A percentile compares a stretch with the other conserved stretches of the same genome.
phyloP scores from a whole-genome alignment of 495 filamentous ascomycete species.

The Cryomyces minteri region DNA sequence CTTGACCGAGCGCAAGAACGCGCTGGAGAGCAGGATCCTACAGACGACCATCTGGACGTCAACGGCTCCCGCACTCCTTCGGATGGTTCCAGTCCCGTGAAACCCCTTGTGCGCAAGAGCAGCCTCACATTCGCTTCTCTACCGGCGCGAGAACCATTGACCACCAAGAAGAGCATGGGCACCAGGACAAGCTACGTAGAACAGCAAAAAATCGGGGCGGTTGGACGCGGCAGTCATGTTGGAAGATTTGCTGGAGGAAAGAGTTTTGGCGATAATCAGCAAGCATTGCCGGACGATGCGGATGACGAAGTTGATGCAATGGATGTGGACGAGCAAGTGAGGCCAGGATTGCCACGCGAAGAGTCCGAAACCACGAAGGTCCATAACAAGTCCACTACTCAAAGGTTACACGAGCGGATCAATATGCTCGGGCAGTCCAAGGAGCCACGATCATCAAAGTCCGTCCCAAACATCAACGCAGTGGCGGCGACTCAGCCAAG shows the following conservation, averaged over 20 bases:
- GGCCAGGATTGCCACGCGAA: constrained; percentile 11
- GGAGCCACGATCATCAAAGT: constrained; percentile 50
- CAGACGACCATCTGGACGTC: no score
- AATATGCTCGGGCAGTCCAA: constrained; percentile 78
- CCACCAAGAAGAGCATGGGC: constrained; percentile 59
- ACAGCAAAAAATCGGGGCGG: constrained; percentile 27
- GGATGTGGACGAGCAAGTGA: constrained; percentile 39
- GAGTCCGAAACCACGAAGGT: constrained; percentile 30
- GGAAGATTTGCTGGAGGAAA: constrained; percentile 45
- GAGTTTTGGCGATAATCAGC: constrained; percentile 25
- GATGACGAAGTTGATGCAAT: constrained; percentile 30
- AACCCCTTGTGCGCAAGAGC: constrained; percentile 64
- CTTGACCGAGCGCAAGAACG: no score
- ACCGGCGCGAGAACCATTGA: constrained; percentile 75
- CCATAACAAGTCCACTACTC: constrained; percentile 81
- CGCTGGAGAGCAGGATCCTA: no score
- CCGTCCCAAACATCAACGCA: constrained; percentile 32
- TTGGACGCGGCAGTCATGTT: constrained; percentile 35
- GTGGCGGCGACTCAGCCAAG: constrained; percentile 22
- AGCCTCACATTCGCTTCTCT: constrained; percentile 85
- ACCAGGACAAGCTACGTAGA: constrained; percentile 72
- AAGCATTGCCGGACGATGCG: constrained; percentile 25
- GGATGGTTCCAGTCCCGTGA: constrained; percentile 40
- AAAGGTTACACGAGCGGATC: constrained; percentile 80
- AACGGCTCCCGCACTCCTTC: constrained; percentile 27